Conservation (phyloP, 2,329 filamentous ascomycete species). For the Cladobotryum protrusum region DNA sequence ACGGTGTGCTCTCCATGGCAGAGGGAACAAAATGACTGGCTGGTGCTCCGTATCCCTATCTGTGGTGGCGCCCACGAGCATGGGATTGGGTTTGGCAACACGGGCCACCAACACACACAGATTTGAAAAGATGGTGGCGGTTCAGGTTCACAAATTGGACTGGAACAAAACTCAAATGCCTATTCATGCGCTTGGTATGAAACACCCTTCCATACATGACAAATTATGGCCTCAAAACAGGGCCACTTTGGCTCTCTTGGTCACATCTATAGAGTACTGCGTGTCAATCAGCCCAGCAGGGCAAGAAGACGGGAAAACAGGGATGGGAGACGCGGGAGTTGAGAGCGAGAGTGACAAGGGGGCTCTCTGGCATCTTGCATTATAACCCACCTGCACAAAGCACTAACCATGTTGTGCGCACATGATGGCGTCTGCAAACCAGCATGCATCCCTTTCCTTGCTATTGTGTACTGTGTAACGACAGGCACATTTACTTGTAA, state of each 20-base stretch:
- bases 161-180: neutral
- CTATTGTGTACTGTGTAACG: too few species aligned
- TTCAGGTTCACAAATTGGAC: neutral
- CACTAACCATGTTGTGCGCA: neutral
- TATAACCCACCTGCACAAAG: neutral
- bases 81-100: neutral
- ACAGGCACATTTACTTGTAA: too few species aligned
- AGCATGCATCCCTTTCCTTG: too few species aligned
- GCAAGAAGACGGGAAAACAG: too few species aligned
- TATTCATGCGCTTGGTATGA: too few species aligned
- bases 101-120: neutral
- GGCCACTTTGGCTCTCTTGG: too few species aligned
- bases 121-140: neutral
- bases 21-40: neutral
- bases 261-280: too few species aligned
- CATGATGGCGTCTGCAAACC: neutral
- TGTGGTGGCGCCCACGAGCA: neutral
- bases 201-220: too few species aligned
- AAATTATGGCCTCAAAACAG: too few species aligned
- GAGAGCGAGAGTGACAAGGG: neutral
- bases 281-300: neutral
- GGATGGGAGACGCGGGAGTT: neutral
- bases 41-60: neutral
- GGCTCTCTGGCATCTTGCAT: neutral
- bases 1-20: neutral